phyloP scores from a whole-genome alignment of 2,329 filamentous ascomycete species.

The Neurospora sp. region DNA sequence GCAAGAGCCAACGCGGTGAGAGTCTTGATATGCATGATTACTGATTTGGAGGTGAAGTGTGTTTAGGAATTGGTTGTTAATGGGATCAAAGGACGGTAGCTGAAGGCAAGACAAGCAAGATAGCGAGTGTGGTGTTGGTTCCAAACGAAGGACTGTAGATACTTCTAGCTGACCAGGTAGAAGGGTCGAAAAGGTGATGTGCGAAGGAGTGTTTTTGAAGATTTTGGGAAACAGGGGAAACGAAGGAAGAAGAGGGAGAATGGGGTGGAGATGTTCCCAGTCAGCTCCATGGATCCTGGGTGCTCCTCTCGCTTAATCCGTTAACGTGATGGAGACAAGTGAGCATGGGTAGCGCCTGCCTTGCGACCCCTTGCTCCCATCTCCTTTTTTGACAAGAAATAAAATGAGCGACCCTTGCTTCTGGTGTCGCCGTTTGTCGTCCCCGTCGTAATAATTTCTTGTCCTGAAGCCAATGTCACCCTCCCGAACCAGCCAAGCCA shows the following conservation, averaged over 20 bases:
- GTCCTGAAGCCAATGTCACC: slow-evolving; percentile 8
- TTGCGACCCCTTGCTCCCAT: background rate
- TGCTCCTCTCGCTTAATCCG: background rate
- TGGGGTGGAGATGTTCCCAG: background rate
- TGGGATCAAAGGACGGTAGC: background rate
- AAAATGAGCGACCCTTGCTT: background rate
- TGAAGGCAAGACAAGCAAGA: slow-evolving; percentile 1
- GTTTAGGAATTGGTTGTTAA: background rate
- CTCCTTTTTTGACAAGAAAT: background rate
- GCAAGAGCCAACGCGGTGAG: slow-evolving; percentile 38
- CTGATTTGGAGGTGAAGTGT: background rate
- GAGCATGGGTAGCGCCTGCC: background rate
- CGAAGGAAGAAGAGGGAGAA: background rate
- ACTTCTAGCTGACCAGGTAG: slow-evolving; percentile 5
- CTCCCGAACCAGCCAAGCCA: slow-evolving; percentile 10
- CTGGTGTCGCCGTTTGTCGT: background rate
- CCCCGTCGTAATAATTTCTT: background rate
- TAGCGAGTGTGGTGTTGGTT: background rate
- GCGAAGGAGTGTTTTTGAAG: background rate
- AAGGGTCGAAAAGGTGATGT: background rate
- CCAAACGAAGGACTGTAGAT: slow-evolving; percentile 3
- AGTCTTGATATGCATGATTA: slow-evolving; percentile 21
- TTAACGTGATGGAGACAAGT: background rate
- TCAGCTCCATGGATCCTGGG: background rate
- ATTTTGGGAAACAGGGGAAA: background rate